Base-by-base conservation (phyloP, 257 asterid species). In the Marsdenia floribunda region DNA sequence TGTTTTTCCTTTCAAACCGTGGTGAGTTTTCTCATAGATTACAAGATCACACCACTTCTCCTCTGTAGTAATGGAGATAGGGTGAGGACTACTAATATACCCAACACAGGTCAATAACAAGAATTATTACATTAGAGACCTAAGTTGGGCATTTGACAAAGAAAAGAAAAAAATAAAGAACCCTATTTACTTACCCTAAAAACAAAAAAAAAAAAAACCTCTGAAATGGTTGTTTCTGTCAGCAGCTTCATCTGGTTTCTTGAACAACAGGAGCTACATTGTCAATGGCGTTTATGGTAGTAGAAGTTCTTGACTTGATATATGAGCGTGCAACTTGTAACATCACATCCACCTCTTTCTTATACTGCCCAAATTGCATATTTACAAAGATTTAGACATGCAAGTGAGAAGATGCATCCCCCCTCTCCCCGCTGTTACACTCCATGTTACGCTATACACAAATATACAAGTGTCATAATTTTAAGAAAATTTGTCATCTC, bases 321-420 rank as follows among this genome's bases (percentile, higher is more conserved):
- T 84, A 82, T 15, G 90, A 82, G 22, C 90, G 88, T 53, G 97
- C 96, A 50, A 90, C 90, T 18, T 90, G 97, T 81, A 91, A 77
- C 86, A 77, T 88, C 67, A 80, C 75, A 59, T 84, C 93, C 86
- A 88, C 90, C 82, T 87, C 93, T 85, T 90, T 93, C 86, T 85
- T 93, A 40, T 91, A 88, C 98, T 93, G 93, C 83, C 79, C 21
- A 38, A 60, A 69, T 79, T 75, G 63, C 12, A 33, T 7, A 44
- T 44, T 37, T 33, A 55, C 26, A 12, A 64, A 26, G 37, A 38
- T 24, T 50, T 67, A 68, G 22, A 22, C 18, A 33, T 16, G 24
- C 3, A 33, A 6, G n/a, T 24, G 29, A 64, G 29, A 38, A 38
- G 42, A 38, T 38, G 42, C 0, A 38, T 38, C 1, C 33, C 33